Evolutionary conservation across 73 alveolate genomes (phyloP).

Genomic region (Paramecium pentaurelia): DNA sequence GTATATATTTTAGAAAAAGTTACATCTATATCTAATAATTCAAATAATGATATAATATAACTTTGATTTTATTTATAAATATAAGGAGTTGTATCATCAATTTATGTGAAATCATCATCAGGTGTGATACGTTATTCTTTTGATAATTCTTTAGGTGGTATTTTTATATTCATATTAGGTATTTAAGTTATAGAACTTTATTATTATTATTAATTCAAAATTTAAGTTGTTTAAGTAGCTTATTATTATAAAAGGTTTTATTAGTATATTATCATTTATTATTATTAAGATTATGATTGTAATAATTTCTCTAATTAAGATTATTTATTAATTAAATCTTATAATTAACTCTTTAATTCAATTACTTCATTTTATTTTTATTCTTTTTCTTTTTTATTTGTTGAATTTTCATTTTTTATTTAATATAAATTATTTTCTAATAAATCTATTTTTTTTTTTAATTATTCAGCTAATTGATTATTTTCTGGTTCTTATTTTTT

Average conservation of each 20-base stretch:
- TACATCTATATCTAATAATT: neutral
- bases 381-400: conserved; percentile 5
- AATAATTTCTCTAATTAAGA: neutral
- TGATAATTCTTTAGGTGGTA: neutral
- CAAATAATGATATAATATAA: neutral
- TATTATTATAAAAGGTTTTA: neutral
- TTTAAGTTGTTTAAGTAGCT: neutral
- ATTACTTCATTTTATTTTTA: conserved; percentile 7
- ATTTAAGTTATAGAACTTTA: neutral
- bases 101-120: neutral
- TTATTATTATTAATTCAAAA: neutral
- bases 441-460: neutral
- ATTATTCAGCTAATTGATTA: neutral
- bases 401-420: neutral
- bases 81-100: neutral
- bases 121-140: neutral
- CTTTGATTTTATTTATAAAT: neutral
- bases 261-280: neutral
- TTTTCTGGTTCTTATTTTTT: neutral
- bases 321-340: neutral
- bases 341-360: neutral
- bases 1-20: neutral
- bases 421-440: neutral
- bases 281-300: conserved; percentile 1
- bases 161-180: neutral